Evolutionary conservation across 2,329 filamentous ascomycete species (phyloP), one percentile per base, ranked within the genome.

Genomic region (Teratosphaeria nubilosa): DNA sequence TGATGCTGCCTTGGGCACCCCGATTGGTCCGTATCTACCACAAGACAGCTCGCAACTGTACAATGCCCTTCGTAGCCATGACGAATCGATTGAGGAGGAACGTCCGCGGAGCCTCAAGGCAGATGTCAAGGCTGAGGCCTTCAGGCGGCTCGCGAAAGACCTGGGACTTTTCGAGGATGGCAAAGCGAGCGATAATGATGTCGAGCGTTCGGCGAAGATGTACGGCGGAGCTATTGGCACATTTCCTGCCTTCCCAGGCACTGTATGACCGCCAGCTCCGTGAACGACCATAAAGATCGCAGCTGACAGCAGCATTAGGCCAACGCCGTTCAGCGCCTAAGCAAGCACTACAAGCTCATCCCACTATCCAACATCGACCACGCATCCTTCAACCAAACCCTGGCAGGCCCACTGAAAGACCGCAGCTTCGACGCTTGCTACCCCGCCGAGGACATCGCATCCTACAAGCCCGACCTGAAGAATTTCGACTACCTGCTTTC

Each of bases 361-460:
- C 78, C 85, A 25, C 72, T 87, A 7, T 82, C 80, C 41, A 87
- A 86, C 61, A 78, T 86, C 0, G 80, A 86, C 68, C 73, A 74
- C 34, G 69, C 66, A 1, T 81, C 79, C 0, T 85, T 86, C 63
- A 64, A 70, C 0, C 72, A 70, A 24, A 79, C 79, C 1, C 74
- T 78, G 16, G 67, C 72, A 1, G 76, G 79, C 0, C 77, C 80
- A 27, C 72, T 89, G 13, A 68, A 74, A 20, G 79, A 77, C 0
- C 76, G 81, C 27, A 64, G 75, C 14, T 85, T 90, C 66, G 85
- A 87, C 64, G 78, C 79, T 13, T 75, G 87, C 22, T 83, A 86
- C 70, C 89, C 86, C 1, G 87, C 87, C 1, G 77, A 90, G 71
- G 81, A 87, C 51, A 82, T 90, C 56, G 86, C 87, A 1, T 78